Evolutionary conservation across 225 moss, liverwort and hornwort species (phyloP).

Genomic region (Climacium dendroides): DNA sequence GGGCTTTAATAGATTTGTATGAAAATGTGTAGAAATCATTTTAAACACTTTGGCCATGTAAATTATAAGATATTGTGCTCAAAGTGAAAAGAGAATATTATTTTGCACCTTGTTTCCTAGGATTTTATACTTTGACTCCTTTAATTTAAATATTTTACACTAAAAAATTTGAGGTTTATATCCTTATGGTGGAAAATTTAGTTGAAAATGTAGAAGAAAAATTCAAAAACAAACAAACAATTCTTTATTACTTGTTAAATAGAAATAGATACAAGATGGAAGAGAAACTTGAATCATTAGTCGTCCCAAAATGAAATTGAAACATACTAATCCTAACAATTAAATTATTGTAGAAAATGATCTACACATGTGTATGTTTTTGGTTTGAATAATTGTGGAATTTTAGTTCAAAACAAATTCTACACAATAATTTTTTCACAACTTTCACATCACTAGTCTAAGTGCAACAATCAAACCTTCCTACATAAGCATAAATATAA

Average conservation of each 20-base stretch:
- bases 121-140: neutral
- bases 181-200: neutral
- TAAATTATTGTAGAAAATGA: neutral
- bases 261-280: neutral
- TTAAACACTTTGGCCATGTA: neutral
- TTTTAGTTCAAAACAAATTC: too few species aligned
- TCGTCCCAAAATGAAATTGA: neutral
- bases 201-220: neutral
- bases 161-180: neutral
- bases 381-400: too few species aligned
- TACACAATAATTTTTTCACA: too few species aligned
- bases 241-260: neutral
- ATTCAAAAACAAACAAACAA: neutral
- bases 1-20: neutral
- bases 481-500: neutral
- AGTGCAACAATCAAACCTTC: neutral
- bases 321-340: fast-evolving
- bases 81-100: neutral
- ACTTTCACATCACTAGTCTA: neutral
- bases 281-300: neutral
- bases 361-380: neutral
- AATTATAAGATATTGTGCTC: neutral
- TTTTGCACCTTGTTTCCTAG: too few species aligned
- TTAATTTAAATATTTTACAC: neutral
- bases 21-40: neutral